Conservation (phyloP, 2,329 filamentous ascomycete species). For the Fusarium brachygibbosum region DNA sequence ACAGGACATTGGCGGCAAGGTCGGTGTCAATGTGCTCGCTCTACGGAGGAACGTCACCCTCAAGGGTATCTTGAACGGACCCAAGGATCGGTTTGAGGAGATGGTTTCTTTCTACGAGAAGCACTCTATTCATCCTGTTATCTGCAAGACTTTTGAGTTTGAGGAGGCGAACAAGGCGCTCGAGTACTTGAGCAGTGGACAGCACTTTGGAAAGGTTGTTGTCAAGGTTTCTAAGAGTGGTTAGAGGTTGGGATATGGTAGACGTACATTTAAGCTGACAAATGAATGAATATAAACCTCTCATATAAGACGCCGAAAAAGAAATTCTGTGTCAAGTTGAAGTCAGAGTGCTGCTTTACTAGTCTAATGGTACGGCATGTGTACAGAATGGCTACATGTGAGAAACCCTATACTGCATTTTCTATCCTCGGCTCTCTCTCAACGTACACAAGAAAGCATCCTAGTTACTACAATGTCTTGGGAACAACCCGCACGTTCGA, state of each 20-base stretch:
- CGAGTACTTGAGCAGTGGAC: slow-evolving; percentile 64
- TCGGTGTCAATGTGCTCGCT: slow-evolving; percentile 72
- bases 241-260: neutral
- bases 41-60: slow-evolving; percentile 61
- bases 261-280: neutral
- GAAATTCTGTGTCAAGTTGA: neutral
- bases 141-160: slow-evolving; percentile 63
- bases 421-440: neutral
- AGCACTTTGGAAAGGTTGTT: slow-evolving; percentile 71
- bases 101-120: slow-evolving; percentile 63
- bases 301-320: neutral
- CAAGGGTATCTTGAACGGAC: slow-evolving; percentile 72
- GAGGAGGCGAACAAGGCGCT: slow-evolving; percentile 64
- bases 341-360: no score
- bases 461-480: slow-evolving; percentile 28
- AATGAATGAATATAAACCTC: neutral
- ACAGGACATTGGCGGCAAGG: slow-evolving; percentile 54
- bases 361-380: neutral
- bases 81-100: slow-evolving; percentile 66
- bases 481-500: slow-evolving; percentile 29
- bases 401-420: neutral
- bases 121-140: slow-evolving; percentile 61
- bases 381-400: neutral
- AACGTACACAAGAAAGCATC: neutral
- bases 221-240: slow-evolving; percentile 56